Conservation (phyloP, 345 rosid genomes). For the Aegle marmelos region DNA sequence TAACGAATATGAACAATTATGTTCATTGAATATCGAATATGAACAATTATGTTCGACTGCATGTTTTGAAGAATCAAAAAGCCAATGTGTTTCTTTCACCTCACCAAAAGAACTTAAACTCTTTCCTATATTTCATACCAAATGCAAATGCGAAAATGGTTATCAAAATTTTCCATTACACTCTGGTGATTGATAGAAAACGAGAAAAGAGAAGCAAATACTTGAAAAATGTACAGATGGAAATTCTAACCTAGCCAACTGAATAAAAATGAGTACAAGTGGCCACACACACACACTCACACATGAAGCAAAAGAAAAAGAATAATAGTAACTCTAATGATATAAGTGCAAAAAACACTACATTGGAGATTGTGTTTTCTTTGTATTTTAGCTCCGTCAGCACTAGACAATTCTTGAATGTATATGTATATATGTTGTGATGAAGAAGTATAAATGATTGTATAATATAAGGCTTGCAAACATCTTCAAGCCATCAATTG, state of each 20-base stretch:
- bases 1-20: not conserved
- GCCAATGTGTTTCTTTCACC: not conserved
- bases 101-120: not conserved
- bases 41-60: not conserved
- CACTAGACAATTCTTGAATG: not conserved
- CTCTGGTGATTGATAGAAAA: not conserved
- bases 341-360: not conserved
- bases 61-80: not conserved
- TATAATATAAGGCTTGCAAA: not conserved
- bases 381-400: not conserved
- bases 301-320: not conserved
- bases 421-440: not conserved
- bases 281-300: too few species aligned
- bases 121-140: constrained; percentile 2
- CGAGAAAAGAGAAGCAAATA: not conserved
- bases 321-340: not conserved
- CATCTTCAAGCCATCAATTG: not conserved
- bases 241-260: not conserved
- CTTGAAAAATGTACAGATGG: not conserved
- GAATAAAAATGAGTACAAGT: not conserved
- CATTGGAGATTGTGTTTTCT: not conserved
- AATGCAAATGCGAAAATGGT: not conserved
- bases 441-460: not conserved
- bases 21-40: not conserved
- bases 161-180: not conserved